Evolutionary conservation across 305 asterid genomes (phyloP).

Genomic region (Fraxinus platypoda): DNA sequence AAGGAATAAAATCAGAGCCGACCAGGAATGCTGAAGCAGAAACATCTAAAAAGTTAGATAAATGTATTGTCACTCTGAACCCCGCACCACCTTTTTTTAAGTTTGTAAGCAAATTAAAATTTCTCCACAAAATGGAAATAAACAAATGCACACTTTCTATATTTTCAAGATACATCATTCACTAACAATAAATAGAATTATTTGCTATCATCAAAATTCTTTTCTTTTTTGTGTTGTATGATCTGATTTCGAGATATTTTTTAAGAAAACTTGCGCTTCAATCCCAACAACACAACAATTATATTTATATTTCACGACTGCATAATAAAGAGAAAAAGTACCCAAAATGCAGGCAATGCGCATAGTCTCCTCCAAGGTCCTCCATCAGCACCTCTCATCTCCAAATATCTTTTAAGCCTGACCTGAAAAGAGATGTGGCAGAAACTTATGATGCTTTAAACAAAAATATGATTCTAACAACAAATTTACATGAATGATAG

Average conservation of each 20-base stretch:
- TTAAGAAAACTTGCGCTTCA: background rate
- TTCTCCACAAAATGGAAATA: background rate
- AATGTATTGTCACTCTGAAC: background rate
- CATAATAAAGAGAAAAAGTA: slow-evolving; percentile 25
- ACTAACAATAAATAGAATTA: background rate
- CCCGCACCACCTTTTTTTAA: background rate
- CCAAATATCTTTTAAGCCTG: slow-evolving; percentile 92
- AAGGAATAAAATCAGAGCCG: background rate
- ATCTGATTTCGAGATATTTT: background rate
- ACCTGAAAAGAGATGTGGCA: slow-evolving; percentile 45
- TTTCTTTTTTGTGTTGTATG: background rate
- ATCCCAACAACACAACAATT: background rate
- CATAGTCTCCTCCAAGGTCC: slow-evolving; percentile 97
- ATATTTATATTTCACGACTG: background rate
- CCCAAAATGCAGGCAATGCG: slow-evolving; percentile 98
- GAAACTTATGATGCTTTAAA: background rate
- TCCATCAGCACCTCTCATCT: slow-evolving; percentile 99
- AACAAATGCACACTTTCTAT: background rate
- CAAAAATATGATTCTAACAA: background rate
- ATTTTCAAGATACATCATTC: background rate
- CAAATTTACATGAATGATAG: background rate
- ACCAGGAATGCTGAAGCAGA: slow-evolving; percentile 11
- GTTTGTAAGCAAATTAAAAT: slow-evolving; percentile 1
- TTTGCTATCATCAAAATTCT: background rate
- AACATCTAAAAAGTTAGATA: slow-evolving; percentile 3